Conservation (phyloP, 2,329 filamentous ascomycete genomes). For the Aureobasidium sp. region DNA sequence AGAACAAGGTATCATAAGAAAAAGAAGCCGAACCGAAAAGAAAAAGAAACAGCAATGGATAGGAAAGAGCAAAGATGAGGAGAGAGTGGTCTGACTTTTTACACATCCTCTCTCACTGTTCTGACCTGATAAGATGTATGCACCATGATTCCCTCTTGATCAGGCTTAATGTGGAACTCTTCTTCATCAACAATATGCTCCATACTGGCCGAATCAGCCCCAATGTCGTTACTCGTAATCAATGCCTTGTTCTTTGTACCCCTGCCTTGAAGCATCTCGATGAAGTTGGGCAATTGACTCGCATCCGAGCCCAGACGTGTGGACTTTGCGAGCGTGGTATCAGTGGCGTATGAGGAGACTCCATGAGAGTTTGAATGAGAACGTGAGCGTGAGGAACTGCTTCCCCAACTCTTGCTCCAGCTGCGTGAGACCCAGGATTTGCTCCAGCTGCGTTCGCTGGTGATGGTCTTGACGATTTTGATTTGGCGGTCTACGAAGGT, state of each 20-base stretch:
- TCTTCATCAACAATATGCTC: slow-evolving; percentile 2
- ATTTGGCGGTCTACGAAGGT: slow-evolving; percentile 13
- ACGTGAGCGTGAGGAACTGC: not conserved
- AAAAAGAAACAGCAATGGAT: not conserved
- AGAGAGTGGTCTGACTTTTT: not conserved
- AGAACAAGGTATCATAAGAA: not conserved
- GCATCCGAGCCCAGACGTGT: not conserved
- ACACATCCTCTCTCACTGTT: slow-evolving; percentile 4
- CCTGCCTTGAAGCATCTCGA: slow-evolving; percentile 1
- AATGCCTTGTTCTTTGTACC: not conserved
- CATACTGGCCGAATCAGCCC: not conserved
- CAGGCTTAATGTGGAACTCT: not conserved
- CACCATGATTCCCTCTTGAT: slow-evolving; percentile 10
- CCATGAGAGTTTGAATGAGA: not conserved
- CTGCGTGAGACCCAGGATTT: not conserved
- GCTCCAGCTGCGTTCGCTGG: not conserved
- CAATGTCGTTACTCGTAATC: not conserved
- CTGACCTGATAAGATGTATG: slow-evolving; percentile 12
- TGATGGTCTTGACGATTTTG: slow-evolving; percentile 2
- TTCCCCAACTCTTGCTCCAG: not conserved
- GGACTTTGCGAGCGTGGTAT: not conserved
- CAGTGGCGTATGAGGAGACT: not conserved
- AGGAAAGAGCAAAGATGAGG: not conserved
- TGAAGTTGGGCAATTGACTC: not conserved
- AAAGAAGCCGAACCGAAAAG: not conserved